Base-by-base conservation (phyloP, 1,284 basidiomycete genomes). In the Xanthoconium separans region DNA sequence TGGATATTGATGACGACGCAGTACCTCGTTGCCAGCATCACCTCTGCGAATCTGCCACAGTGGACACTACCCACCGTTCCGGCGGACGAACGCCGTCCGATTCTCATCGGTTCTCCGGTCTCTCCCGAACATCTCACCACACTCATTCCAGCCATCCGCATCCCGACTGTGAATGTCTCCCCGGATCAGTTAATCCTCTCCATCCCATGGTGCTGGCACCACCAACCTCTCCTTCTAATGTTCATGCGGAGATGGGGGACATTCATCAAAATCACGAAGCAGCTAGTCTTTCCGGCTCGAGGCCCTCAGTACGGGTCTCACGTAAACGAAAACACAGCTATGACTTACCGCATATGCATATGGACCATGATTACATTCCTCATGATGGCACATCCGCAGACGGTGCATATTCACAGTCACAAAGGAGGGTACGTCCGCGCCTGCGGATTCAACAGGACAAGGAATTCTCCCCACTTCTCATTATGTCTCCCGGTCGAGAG, bases 391-490 rank as follows among this genome's bases (percentile, higher is more conserved):
- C 27, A 27, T 27, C 27, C 13, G 36, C 37, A 7, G 51, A 50
- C 6, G 7, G 33, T 22, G 20, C 24, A 4, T 18, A 20, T 30
- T 24, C 50, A 16, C 43, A 16, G 7, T 30, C 47, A 10, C 9
- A 13, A 3, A 50, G 53, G 41, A 58, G 53, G 41, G 36, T 16
- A 33, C 54, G 65, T 22, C 53, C 45, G 18, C 57, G 62, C 29
- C 24, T 54, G 44, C 30, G 34, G 42, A 29, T 6, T 15, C 54
- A 29, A 34, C 50, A 34, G 37, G 60, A 54, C 41, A 9, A 45
- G 24, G 57, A 59, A 44, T 66, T 67, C 7, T 44, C 62, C 15
- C 63, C 66, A 24, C 61, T 69, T 44, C 60, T 65, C 29, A 24
- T 56, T 2, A 55, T 63, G 39, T 51, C 64, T 33, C 64, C 62